Base-by-base conservation (phyloP, 495 filamentous ascomycete genomes). In the Evansstolkia leycettana region DNA sequence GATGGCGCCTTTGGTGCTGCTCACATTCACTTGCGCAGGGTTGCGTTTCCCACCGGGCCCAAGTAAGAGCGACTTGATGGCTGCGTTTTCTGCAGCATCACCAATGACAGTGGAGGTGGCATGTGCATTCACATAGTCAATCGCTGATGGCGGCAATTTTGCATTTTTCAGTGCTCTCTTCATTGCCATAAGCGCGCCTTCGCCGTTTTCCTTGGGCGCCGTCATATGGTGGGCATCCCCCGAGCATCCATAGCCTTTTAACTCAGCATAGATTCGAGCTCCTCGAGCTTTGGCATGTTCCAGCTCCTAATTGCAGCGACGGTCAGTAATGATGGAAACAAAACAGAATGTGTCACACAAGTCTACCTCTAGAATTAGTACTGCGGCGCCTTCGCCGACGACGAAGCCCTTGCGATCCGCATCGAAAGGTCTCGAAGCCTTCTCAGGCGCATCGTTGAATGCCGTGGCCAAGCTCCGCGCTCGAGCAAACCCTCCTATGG, bases 111-210 rank as follows among this genome's bases (percentile, higher is more conserved):
- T 98, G 6, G 79, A 82, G 0, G 90, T 96, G 3, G 87, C 90
- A 56, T 98, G 90, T 2, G 90, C 90, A 51, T 96, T 98, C 48
- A 98, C 71, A 54, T 98, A 98, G 49, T 88, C 86, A 0, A 98
- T 80, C 19, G 73, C 59, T 1, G 45, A 50, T 5, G 90, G 88
- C 40, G 60, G 62, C 1, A 92, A 40, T 4, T 64, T 57, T 1
- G 87, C 87, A 53, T 86, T 73, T 43, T 69, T 74, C 38, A 98
- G 56, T 3, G 88, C 84, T 42, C 75, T 74, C 46, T 73, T 82
- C 90, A 96, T 98, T 5, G 87, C 82, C 33, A 83, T 60, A 10
- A 71, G 70, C 0, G 90, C 86, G 0, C 90, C 90, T 28, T 71
- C 63, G 5, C 90, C 90, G 47, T 87, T 78, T 43, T 75, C 75